Conservation (phyloP, 257 asterid species). For the Ilex asprella region DNA sequence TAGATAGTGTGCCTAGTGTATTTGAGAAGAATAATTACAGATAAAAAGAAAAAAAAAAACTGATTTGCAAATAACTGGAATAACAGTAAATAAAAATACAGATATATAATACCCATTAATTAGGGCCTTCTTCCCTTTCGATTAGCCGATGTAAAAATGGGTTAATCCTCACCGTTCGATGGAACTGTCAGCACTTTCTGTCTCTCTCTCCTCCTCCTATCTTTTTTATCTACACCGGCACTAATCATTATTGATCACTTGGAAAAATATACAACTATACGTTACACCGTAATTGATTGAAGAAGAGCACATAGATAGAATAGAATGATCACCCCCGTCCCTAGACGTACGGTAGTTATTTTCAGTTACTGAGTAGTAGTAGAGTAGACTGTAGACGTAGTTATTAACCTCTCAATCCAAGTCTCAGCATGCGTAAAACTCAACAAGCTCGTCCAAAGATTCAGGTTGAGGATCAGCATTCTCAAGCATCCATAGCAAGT, state of each 20-base stretch:
- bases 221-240: conserved; percentile 5
- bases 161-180: conserved; percentile 20
- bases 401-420: conserved; percentile 7
- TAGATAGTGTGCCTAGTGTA: too few species aligned
- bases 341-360: conserved; percentile 5
- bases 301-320: too few species aligned
- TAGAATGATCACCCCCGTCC: too few species aligned
- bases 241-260: conserved; percentile 20
- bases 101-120: too few species aligned
- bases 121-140: too few species aligned
- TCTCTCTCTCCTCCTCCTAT: conserved; percentile 6
- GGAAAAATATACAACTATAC: conserved; percentile 27
- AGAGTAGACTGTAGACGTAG: conserved; percentile 1
- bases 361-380: conserved; percentile 16
- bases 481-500: conserved; percentile 77
- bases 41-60: too few species aligned
- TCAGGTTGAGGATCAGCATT: conserved; percentile 90
- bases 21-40: too few species aligned
- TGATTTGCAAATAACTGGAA: too few species aligned
- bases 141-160: background rate
- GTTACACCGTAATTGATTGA: too few species aligned
- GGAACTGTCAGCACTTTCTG: background rate
- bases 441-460: conserved; percentile 67
- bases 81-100: too few species aligned
- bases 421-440: conserved; percentile 58